A percentile compares a stretch with the other conserved stretches of the same genome.
Evolutionary conservation across 352 stramenopile species (phyloP).

Genomic region (Phytophthora kernoviae): DNA sequence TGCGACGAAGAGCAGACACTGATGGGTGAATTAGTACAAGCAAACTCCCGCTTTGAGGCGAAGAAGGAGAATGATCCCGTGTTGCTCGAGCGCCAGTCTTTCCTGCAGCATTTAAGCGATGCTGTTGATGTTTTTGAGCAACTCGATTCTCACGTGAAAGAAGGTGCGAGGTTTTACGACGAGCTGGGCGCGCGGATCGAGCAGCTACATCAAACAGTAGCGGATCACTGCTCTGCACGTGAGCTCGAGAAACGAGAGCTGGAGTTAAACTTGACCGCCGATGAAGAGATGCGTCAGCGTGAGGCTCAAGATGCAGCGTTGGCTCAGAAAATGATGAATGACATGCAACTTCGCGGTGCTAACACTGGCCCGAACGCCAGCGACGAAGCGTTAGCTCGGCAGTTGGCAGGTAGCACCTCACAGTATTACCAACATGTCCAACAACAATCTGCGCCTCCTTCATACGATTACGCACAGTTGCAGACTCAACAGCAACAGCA

Average conservation of each 20-base stretch:
- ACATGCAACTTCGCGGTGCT: slow-evolving; percentile 50
- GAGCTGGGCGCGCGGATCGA: slow-evolving; percentile 59
- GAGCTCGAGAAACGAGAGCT: slow-evolving; percentile 76
- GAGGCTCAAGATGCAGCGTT: slow-evolving; percentile 56
- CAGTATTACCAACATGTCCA: slow-evolving; percentile 42
- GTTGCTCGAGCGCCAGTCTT: slow-evolving; percentile 56
- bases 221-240: slow-evolving; percentile 69
- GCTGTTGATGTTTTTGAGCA: slow-evolving; percentile 80
- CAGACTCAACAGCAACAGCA: slow-evolving; percentile 38
- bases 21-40: slow-evolving; percentile 42
- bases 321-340: slow-evolving; percentile 77
- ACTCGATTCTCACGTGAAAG: slow-evolving; percentile 74
- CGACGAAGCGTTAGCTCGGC: slow-evolving; percentile 65
- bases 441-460: slow-evolving; percentile 27
- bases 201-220: slow-evolving; percentile 75
- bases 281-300: slow-evolving; percentile 58
- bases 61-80: slow-evolving; percentile 65
- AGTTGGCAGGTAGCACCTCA: slow-evolving; percentile 49
- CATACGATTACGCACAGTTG: slow-evolving; percentile 42
- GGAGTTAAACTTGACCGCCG: slow-evolving; percentile 64
- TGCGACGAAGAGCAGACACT: slow-evolving; percentile 53
- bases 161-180: slow-evolving; percentile 71
- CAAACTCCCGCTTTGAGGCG: slow-evolving; percentile 62
- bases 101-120: slow-evolving; percentile 65
- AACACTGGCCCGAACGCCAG: slow-evolving; percentile 18